These are phyloP conservation scores for Omphalotus olearius DNA, from an alignment of 1,284 basidiomycete species.

Conservation along the genomic window DNA sequence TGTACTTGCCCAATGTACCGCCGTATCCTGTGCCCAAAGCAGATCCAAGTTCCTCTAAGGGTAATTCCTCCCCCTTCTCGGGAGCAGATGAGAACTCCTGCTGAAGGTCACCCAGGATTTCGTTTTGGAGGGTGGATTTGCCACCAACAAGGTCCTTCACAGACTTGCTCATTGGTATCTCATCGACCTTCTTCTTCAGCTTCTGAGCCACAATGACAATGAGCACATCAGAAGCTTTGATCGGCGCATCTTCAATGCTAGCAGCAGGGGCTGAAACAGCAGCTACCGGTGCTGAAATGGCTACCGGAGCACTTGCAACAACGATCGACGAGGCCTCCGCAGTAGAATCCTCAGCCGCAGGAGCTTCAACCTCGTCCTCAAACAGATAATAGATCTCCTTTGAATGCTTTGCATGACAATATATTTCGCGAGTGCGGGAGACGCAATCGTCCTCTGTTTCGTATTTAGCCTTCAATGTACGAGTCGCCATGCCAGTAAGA, in stretches of 20 bases:
- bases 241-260: constrained; percentile 83
- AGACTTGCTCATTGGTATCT: constrained; percentile 89
- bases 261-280: constrained; percentile 52
- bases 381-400: constrained; percentile 99
- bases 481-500: constrained; percentile 92
- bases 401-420: constrained; percentile 92
- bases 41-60: constrained; percentile 92
- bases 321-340: constrained; percentile 39
- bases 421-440: constrained; percentile 76
- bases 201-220: constrained; percentile 93
- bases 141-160: constrained; percentile 99
- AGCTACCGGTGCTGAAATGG: constrained; percentile 39
- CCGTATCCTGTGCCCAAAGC: constrained; percentile 80
- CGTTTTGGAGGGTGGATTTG: constrained; percentile 97
- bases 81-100: constrained; percentile 89
- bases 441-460: constrained; percentile 86
- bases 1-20: constrained; percentile 93
- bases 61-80: constrained; percentile 97
- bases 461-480: constrained; percentile 96
- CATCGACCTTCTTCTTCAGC: constrained; percentile 91
- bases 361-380: constrained; percentile 76
- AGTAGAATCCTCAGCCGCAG: constrained; percentile 36
- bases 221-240: constrained; percentile 91
- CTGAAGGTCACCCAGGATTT: constrained; percentile 91
- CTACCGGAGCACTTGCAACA: constrained; percentile 36